Evolutionary conservation across 257 asterid genomes (phyloP), one percentile per base, ranked within the genome.

Genomic region (Gynochthodes officinalis): DNA sequence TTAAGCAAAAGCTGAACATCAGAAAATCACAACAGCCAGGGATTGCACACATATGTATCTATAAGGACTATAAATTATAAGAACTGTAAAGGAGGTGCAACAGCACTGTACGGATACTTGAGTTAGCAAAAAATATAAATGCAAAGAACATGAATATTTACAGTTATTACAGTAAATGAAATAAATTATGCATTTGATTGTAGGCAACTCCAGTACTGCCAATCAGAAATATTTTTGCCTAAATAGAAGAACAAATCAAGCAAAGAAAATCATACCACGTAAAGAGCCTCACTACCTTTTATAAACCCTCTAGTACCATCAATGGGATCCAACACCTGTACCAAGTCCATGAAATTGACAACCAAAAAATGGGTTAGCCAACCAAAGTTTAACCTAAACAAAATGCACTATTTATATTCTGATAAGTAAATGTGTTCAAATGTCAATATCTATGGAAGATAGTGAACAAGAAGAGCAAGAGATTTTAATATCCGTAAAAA

Each of bases 291-390:
- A 28, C 88, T 63, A 66, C 98, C 98, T 89, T 81, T 91, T 69
- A 94, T 91, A 79, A 94, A 94, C 75, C 98, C 98, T 65, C 96
- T 86, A 59, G 97, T 94, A 71, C 98, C 97, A 73, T 94, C 98
- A 78, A 94, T 91, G 64, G 98, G 98, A 84, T 94, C 98, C 96
- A 94, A 78, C 73, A 94, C 85, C 97, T 94, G 91, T 70, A 83
- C 5, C 53, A 78, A 67, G 69, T 43, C 32, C 40, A 73, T 27
- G 75, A 33, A 27, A 55, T 42, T n/a, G 18, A 69, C 76, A 44
- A 33, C 27, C 72, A 54, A 52, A 65, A 28, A 49, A 72, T 75
- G 63, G 55, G 30, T 46, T 71, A 55, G 55, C 53, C 21, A 69
- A 69, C 40, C 14, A 79, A 70, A 32, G 49, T 27, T 18, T 30